phyloP scores from a whole-genome alignment of 2,329 filamentous ascomycete species.

The Epichloe gansuensis region DNA sequence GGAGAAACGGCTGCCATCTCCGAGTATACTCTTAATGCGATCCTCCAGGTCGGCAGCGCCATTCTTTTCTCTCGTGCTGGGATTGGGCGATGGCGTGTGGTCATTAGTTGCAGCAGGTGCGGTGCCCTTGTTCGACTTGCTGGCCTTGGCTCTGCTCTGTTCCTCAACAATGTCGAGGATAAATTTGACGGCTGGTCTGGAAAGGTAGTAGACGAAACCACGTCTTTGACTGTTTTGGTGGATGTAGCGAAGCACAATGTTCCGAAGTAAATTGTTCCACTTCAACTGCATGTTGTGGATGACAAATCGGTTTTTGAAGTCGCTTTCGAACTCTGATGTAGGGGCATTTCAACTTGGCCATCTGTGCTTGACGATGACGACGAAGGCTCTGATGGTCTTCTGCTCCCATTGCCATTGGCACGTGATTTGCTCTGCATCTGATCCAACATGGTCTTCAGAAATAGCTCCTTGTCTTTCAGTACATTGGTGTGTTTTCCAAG shows the following conservation, averaged over 20 bases:
- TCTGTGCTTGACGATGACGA: slow-evolving; percentile 11
- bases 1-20: slow-evolving; percentile 74
- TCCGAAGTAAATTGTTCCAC: slow-evolving; percentile 93
- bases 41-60: slow-evolving; percentile 61
- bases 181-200: slow-evolving; percentile 89
- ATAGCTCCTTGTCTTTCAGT: slow-evolving; percentile 44
- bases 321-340: slow-evolving; percentile 73
- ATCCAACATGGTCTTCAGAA: slow-evolving; percentile 45
- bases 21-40: slow-evolving; percentile 72
- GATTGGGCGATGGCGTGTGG: slow-evolving; percentile 24
- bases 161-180: slow-evolving; percentile 97
- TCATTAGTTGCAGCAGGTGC: slow-evolving; percentile 15
- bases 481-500: slow-evolving; percentile 43
- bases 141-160: slow-evolving; percentile 59
- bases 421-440: slow-evolving; percentile 32
- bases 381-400: slow-evolving; percentile 26
- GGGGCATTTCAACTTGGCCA: slow-evolving; percentile 51
- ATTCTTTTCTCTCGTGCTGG: slow-evolving; percentile 40
- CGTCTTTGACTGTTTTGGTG: slow-evolving; percentile 93
- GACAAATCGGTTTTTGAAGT: slow-evolving; percentile 97
- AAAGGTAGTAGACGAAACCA: slow-evolving; percentile 97
- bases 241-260: slow-evolving; percentile 93
- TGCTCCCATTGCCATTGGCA: slow-evolving; percentile 15
- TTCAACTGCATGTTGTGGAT: slow-evolving; percentile 96
- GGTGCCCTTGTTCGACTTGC: slow-evolving; percentile 15